Base-by-base conservation (phyloP, 805 yeast species). In the Saturnispora ahearnii region DNA sequence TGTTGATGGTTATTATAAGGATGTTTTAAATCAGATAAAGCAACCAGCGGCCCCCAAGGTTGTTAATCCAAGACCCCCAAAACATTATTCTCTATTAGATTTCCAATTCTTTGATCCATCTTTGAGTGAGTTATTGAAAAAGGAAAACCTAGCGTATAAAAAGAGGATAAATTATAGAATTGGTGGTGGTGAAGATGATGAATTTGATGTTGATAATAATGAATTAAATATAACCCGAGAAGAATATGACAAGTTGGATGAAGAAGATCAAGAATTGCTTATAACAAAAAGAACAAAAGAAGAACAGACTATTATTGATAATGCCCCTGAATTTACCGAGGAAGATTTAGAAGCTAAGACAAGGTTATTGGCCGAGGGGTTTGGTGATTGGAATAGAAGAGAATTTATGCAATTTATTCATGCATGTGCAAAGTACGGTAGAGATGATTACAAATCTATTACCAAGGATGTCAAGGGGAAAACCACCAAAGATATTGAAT, bases 381-480 rank as follows among this genome's bases (percentile, higher is more conserved):
- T 83, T 62, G 74, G 73, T 15, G 71, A 71, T 45, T 86, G 93
- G 93, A 73, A 84, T 2, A 76, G 83, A 62, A 73, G 93, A 52
- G 95, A 86, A 59, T 83, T 85, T 57, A 76, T 87, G 40, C 77
- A 79, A 48, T 84, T 81, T 57, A 72, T 85, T 40, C 89, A 82
- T 58, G 81, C 81, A 9, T 74, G 81, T 59, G 87, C 86, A 1
- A 81, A 76, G 53, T 77, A 69, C 61, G 93, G 95, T 0, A 71
- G 87, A 42, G 68, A 72, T 9, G 70, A 76, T 34, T 71, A 68
- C 49, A 66, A 62, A 10, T 63, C 69, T 42, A 83, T 86, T 37
- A 71, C 84, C 1, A 62, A 69, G 26, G 75, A 79, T 12, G 67
- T 84, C 49, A 79, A 79, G 13, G 73, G 76, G 31, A 82, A 84